These are phyloP conservation scores for Cercospora zeae-maydis DNA, from an alignment of 2,329 filamentous ascomycete species.

Conservation along the genomic window DNA sequence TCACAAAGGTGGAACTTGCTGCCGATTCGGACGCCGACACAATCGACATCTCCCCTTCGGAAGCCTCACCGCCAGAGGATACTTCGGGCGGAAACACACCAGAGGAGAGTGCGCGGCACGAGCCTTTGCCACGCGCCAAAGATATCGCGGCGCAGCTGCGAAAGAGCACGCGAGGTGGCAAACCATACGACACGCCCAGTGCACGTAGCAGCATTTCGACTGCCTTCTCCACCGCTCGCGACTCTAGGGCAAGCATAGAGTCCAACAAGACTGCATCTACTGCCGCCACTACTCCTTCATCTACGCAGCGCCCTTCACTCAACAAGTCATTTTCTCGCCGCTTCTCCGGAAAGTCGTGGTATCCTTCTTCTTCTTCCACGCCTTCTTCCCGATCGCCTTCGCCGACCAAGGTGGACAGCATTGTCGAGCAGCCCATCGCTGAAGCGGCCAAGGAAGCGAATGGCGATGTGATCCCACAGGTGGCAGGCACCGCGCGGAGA, in stretches of 20 bases:
- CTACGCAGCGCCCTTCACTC: conserved; percentile 22
- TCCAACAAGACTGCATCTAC: conserved; percentile 26
- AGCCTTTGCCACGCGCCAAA: conserved; percentile 29
- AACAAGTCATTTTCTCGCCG: conserved; percentile 29
- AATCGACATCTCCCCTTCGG: conserved; percentile 32
- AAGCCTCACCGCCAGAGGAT: conserved; percentile 36
- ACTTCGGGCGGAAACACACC: conserved; percentile 47
- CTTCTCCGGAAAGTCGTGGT: conserved; percentile 32
- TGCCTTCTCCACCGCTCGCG: conserved; percentile 22
- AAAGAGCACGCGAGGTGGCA: conserved; percentile 24
- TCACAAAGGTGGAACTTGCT: conserved; percentile 12
- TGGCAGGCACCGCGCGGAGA: conserved; percentile 5
- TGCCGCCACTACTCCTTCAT: conserved; percentile 23
- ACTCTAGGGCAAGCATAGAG: conserved; percentile 25
- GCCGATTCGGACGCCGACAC: conserved; percentile 25
- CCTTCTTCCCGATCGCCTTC: conserved; percentile 34
- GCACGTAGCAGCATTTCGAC: conserved; percentile 24
- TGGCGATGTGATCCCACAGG: neutral
- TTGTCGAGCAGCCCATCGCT: conserved; percentile 11
- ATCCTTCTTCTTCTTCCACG: conserved; percentile 27
- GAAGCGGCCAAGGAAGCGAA: conserved; percentile 6
- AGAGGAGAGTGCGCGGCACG: conserved; percentile 36
- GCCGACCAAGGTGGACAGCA: conserved; percentile 27
- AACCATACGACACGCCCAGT: conserved; percentile 18
- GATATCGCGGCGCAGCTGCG: conserved; percentile 34